Percentiles rank a stretch among this genome's conserved stretches.
Evolutionary conservation across 73 alveolate species (phyloP).

Genomic region (Uronychia setigera): DNA sequence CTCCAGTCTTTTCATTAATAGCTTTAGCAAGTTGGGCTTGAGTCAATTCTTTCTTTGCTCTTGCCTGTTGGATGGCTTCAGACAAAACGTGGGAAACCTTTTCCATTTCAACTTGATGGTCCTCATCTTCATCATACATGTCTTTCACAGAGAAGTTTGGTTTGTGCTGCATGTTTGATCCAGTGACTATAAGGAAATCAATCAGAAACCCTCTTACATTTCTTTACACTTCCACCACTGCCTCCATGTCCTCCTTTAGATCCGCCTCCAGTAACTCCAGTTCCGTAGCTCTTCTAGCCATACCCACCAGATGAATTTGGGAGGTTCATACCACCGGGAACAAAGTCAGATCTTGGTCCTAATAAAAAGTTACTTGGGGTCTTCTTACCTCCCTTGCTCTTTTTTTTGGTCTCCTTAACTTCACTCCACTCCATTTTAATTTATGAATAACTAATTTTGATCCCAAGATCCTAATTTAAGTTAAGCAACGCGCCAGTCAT

Average conservation of each 20-base stretch:
- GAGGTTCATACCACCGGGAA: not conserved
- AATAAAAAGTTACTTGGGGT: not conserved
- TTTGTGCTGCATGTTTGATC: slow-evolving; percentile 10
- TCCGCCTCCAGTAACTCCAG: not conserved
- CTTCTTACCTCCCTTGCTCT: not conserved
- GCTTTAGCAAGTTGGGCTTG: slow-evolving; percentile 93
- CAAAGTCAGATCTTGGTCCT: not conserved
- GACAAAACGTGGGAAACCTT: slow-evolving; percentile 85
- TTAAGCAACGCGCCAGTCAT: not conserved
- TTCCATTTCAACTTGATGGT: slow-evolving; percentile 85
- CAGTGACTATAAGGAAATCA: not conserved
- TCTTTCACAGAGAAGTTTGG: slow-evolving; percentile 16
- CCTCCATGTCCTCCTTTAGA: not conserved
- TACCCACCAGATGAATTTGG: not conserved
- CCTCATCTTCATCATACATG: slow-evolving; percentile 64
- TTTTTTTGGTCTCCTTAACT: slow-evolving; percentile 50
- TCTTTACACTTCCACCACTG: not conserved
- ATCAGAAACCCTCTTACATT: not conserved
- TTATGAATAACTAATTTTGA: not conserved
- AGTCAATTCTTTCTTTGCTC: slow-evolving; percentile 82
- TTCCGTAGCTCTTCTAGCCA: not conserved
- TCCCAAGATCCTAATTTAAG: not conserved
- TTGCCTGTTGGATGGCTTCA: slow-evolving; percentile 78
- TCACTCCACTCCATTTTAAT: slow-evolving; percentile 66
- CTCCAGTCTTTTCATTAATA: slow-evolving; percentile 86